Evolutionary conservation across 2,329 filamentous ascomycete genomes (phyloP).

Genomic region (Ilyonectria robusta): DNA sequence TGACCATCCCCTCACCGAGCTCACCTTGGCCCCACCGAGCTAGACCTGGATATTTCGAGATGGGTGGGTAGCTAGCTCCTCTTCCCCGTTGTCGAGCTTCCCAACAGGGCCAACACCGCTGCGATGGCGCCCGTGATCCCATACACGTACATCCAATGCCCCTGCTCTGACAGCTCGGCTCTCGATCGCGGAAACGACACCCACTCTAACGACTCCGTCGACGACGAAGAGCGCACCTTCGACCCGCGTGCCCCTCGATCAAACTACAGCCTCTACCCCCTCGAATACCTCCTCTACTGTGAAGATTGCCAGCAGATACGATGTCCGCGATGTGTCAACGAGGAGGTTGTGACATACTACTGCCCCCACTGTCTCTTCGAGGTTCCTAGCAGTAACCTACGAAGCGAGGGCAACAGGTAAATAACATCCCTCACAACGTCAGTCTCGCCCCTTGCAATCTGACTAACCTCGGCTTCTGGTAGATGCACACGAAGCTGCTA

Average conservation of each 20-base stretch:
- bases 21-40: constrained; percentile 29
- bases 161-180: constrained; percentile 67
- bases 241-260: constrained; percentile 88
- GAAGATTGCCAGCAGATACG: constrained; percentile 98
- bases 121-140: constrained; percentile 68
- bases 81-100: constrained; percentile 32
- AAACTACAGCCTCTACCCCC: constrained; percentile 92
- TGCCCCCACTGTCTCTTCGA: constrained; percentile 97
- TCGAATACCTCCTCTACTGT: constrained; percentile 95
- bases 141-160: constrained; percentile 78
- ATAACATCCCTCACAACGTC: background rate
- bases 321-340: constrained; percentile 90
- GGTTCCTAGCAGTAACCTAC: constrained; percentile 92
- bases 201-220: constrained; percentile 57
- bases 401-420: constrained; percentile 93
- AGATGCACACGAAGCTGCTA: constrained; percentile 96
- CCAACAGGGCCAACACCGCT: constrained; percentile 33
- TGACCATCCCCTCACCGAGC: constrained; percentile 38
- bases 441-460: constrained; percentile 30
- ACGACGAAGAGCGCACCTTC: constrained; percentile 85
- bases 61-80: constrained; percentile 40
- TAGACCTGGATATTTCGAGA: constrained; percentile 32
- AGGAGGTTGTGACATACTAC: constrained; percentile 96
- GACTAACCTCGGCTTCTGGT: constrained; percentile 28
- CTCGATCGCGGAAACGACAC: constrained; percentile 51